Base-by-base conservation (phyloP, 192 early-diverging fungal genomes). In the Linnemannia schmuckeri region DNA sequence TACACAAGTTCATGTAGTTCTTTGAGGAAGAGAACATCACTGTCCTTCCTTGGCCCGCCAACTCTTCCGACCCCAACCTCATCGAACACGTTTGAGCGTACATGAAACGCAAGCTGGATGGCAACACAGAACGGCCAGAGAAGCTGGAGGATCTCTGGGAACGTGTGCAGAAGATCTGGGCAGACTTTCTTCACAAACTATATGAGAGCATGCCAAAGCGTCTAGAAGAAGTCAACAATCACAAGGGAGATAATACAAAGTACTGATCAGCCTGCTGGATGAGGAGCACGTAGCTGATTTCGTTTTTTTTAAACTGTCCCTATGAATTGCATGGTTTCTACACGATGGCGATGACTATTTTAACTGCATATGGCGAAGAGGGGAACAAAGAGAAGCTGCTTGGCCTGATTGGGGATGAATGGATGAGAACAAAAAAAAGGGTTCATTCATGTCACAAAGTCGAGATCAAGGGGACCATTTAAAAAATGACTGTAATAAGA, bases 41-140 rank as follows among this genome's bases (percentile, higher is more conserved):
- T 30, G 37, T 72, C 37, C 52, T 85, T 22, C 52, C 74, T 10
- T 85, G 83, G 83, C 75, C 74, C 46, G 66, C 68, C 15, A 73
- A 79, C n/a, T 79, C 73, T 18, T 74, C 74, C 5, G 77, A 79
- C 66, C 68, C 80, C 54, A 80, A 85, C 69, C 63, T 42, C n/a
- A 80, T 80, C 55, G 74, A 85, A 15, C 74, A 85, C 52, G 24
- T 76, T 15, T 79, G 83, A 70, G 70, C 69, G 17, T 27, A 41
- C 27, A 15, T 78, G 22, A 54, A 71, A 30, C 9, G 20, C 8
- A 44, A 37, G 69, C 70, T 79, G 33, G 46, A 35, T 10, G 0
- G 3, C 9, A 1, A 78, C 27, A 8, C 61, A 40, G 15, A 20
- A 3, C 15, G 12, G 12, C 44, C 77, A 71, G 37, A 54, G 24